Conservation (phyloP, 2,329 filamentous ascomycete genomes). For the Microcyclospora pomicola region DNA sequence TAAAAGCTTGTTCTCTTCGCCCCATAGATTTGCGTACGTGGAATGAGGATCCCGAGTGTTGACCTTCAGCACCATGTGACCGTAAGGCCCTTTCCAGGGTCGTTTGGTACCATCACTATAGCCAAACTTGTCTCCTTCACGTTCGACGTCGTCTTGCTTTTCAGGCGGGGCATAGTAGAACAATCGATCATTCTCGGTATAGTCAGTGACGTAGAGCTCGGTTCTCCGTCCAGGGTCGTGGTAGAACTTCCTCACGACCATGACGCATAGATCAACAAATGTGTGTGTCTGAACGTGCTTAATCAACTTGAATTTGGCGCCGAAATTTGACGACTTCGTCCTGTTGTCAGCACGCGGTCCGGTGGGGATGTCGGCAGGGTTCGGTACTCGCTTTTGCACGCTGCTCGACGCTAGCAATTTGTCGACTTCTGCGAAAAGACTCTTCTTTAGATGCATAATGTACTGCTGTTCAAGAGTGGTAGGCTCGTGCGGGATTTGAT, state of each 20-base stretch:
- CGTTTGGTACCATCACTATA: slow-evolving; percentile 20
- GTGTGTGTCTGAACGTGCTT: slow-evolving; percentile 42
- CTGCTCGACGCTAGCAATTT: background rate
- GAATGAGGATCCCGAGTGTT: slow-evolving; percentile 59
- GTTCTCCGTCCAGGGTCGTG: slow-evolving; percentile 20
- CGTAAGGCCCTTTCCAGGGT: slow-evolving; percentile 62
- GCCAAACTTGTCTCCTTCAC: slow-evolving; percentile 18
- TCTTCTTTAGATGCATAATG: background rate
- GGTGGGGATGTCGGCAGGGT: no score
- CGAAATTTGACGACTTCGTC: slow-evolving; percentile 1
- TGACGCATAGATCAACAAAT: slow-evolving; percentile 58
- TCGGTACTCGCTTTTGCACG: background rate
- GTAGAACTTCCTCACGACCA: slow-evolving; percentile 44
- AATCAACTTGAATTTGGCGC: slow-evolving; percentile 48
- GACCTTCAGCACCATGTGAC: slow-evolving; percentile 56
- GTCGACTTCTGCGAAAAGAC: background rate
- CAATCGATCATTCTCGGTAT: slow-evolving; percentile 56
- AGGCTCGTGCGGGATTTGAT: background rate
- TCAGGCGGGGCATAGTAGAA: slow-evolving; percentile 38
- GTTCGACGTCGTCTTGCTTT: slow-evolving; percentile 14
- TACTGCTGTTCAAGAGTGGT: background rate
- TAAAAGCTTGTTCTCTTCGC: slow-evolving; percentile 50
- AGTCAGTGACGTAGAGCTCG: slow-evolving; percentile 68
- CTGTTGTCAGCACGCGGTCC: slow-evolving; percentile 1
- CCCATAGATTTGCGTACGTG: slow-evolving; percentile 38